These are phyloP conservation scores for Nakazawaea populi DNA, from an alignment of 805 yeast species.

Conservation along the genomic window DNA sequence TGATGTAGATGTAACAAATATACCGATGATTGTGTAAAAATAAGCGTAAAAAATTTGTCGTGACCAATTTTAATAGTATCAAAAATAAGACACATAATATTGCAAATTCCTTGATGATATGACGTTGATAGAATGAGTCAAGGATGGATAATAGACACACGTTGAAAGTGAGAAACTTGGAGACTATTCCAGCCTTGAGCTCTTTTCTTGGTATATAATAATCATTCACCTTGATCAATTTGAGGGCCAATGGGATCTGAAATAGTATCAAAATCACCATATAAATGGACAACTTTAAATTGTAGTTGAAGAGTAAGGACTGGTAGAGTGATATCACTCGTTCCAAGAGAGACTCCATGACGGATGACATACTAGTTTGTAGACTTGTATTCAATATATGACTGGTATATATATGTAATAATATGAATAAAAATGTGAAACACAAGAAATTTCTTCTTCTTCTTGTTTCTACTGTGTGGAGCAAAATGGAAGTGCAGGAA, in stretches of 20 bases:
- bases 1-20: not conserved
- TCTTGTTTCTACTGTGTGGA: too few relatives aligned
- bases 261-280: not conserved
- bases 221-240: not conserved
- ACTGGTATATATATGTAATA: not conserved
- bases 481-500: too few relatives aligned
- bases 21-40: not conserved
- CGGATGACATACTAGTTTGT: not conserved
- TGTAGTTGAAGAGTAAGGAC: not conserved
- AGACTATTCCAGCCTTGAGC: not conserved
- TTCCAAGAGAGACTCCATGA: not conserved
- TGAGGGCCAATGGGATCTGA: not conserved
- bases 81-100: not conserved
- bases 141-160: not conserved
- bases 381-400: not conserved
- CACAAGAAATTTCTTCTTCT: too few relatives aligned
- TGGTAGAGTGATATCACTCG: not conserved
- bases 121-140: not conserved
- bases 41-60: not conserved
- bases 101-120: not conserved
- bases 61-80: not conserved
- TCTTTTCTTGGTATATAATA: conserved; percentile 2
- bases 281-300: not conserved
- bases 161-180: not conserved
- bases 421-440: not conserved